Conservation (phyloP, 306 rosid species). For the Cyclanthera cordifolia region DNA sequence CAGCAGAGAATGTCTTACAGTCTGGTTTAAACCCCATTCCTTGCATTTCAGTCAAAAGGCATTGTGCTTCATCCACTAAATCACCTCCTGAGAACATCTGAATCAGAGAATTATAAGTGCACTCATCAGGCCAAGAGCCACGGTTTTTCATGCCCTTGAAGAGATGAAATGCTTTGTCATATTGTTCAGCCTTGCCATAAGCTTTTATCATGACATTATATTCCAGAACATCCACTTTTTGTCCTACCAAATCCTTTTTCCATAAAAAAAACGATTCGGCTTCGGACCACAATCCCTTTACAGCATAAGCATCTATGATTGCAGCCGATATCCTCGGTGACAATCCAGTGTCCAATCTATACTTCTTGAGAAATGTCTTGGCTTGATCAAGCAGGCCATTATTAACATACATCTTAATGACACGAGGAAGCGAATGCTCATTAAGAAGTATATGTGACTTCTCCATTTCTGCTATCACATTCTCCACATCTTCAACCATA, state of each 20-base stretch:
- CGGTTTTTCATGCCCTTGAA: slow-evolving; percentile 66
- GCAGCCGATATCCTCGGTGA: slow-evolving; percentile 49
- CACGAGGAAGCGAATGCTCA: slow-evolving; percentile 56
- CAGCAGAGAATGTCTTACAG: slow-evolving; percentile 60
- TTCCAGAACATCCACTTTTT: slow-evolving; percentile 48
- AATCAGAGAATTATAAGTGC: slow-evolving; percentile 72
- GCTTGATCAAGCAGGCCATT: slow-evolving; percentile 49
- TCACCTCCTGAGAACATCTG: slow-evolving; percentile 83
- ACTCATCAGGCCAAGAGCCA: slow-evolving; percentile 62
- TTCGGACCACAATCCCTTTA: slow-evolving; percentile 64
- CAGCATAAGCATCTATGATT: slow-evolving; percentile 69
- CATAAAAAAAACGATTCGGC: slow-evolving; percentile 55
- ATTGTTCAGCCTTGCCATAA: slow-evolving; percentile 60
- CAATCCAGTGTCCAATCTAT: slow-evolving; percentile 22
- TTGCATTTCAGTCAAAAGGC: slow-evolving; percentile 56
- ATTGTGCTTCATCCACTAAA: slow-evolving; percentile 54
- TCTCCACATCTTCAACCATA: slow-evolving; percentile 57
- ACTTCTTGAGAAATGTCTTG: slow-evolving; percentile 35
- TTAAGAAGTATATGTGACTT: slow-evolving; percentile 29
- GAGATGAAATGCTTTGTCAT: slow-evolving; percentile 54
- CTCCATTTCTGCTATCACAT: slow-evolving; percentile 60
- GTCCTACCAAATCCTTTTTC: slow-evolving; percentile 33
- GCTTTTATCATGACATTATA: slow-evolving; percentile 84
- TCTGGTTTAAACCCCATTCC: slow-evolving; percentile 48
- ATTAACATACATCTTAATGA: slow-evolving; percentile 60